These are phyloP conservation scores for Colletotrichum euphorbiae DNA, from an alignment of 2,329 filamentous ascomycete genomes.

Conservation along the genomic window DNA sequence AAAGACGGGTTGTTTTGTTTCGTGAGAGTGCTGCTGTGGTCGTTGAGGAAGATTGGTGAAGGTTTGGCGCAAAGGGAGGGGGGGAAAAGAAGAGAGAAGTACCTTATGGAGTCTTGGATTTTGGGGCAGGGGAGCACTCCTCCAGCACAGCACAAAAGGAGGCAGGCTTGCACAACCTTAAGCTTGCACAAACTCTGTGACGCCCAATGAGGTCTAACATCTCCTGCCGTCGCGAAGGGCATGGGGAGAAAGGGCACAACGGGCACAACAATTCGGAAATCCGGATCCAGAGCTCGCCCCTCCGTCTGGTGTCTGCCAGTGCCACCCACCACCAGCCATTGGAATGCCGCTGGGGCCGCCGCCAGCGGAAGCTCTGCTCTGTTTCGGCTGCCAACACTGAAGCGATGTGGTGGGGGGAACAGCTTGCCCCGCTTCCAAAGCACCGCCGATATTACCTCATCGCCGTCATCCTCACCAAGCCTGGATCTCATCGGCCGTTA, in stretches of 20 bases:
- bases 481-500: conserved; percentile 11
- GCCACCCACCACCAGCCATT: not conserved
- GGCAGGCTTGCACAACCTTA: conserved; percentile 26
- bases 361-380: not conserved
- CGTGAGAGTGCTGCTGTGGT: conserved; percentile 21
- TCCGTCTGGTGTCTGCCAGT: conserved; percentile 14
- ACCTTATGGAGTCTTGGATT: conserved; percentile 24
- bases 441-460: conserved; percentile 25
- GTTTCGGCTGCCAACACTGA: too few species aligned
- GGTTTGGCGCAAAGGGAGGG: conserved; percentile 34
- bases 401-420: conserved; percentile 21
- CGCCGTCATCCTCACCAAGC: conserved; percentile 26
- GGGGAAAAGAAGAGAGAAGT: conserved; percentile 33
- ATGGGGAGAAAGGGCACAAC: not conserved
- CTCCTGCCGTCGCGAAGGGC: not conserved
- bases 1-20: conserved; percentile 25
- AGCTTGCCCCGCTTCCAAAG: conserved; percentile 30
- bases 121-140: not conserved
- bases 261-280: conserved; percentile 37
- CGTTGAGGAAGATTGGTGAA: conserved; percentile 26
- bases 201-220: conserved; percentile 15
- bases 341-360: too few species aligned
- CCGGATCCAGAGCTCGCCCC: conserved; percentile 35
- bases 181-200: conserved; percentile 34
- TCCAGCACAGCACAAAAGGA: conserved; percentile 11